These are phyloP conservation scores for Erythrobasidium hasegawianum DNA, from an alignment of 1,284 basidiomycete genomes.

Conservation along the genomic window DNA sequence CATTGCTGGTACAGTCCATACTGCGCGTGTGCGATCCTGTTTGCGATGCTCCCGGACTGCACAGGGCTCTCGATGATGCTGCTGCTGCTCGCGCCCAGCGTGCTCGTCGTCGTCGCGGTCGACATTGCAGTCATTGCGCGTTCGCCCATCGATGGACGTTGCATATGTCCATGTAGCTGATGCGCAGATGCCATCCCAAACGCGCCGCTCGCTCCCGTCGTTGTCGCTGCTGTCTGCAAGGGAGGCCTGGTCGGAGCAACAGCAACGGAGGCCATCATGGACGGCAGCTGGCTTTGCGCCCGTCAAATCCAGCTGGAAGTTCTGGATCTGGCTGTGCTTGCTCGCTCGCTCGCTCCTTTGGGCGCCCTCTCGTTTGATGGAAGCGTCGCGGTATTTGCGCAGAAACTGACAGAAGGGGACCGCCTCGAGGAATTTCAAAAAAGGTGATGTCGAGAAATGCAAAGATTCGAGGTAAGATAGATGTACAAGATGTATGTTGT, in stretches of 20 bases:
- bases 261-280: no score
- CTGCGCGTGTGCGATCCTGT: slow-evolving; percentile 37
- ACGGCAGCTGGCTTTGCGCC: no score
- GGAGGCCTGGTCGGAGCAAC: neutral
- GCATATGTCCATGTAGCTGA: neutral
- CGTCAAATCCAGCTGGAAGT: no score
- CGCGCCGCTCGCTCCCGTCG: neutral
- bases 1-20: slow-evolving; percentile 52
- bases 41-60: slow-evolving; percentile 12
- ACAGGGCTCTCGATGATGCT: slow-evolving; percentile 14
- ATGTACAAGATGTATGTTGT: no score
- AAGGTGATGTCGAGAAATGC: no score
- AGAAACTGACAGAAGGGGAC: no score
- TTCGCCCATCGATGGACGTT: neutral
- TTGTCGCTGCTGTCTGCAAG: neutral
- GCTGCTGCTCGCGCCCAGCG: neutral
- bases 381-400: no score
- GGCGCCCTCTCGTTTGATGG: no score
- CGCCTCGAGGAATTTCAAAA: no score
- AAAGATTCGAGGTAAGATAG: no score
- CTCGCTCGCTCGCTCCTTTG: no score
- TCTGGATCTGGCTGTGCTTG: no score
- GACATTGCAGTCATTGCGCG: neutral
- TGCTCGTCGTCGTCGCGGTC: neutral
- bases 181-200: neutral